Base-by-base conservation (phyloP, 768 basidiomycete species). In the Amanita rubescens region DNA sequence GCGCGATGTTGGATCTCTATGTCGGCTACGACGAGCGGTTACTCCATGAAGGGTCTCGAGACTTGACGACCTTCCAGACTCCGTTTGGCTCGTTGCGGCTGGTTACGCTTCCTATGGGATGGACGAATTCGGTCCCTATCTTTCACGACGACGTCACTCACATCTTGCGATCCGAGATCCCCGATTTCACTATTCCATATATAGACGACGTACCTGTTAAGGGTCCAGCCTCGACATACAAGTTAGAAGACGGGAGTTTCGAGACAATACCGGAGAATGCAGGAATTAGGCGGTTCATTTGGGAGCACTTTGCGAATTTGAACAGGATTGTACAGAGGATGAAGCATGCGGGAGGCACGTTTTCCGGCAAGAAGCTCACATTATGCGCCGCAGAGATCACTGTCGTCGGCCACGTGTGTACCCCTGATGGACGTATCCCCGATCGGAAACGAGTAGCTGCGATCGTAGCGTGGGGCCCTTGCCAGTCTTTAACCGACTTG, bases 391-490 rank as follows among this genome's bases (percentile, higher is more conserved):
- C 45, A 8, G 48, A 59, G 43, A 53, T 64, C 0, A 44, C 54
- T 0, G 62, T 75, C 1, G 48, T 77, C 0, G 71, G 74, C 0
- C 69, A 75, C 19, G 54, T 54, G 0, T 73, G 71, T 38, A 71
- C 68, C 0, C 67, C 61, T 24, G 60, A 72, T 20, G 72, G 75
- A 0, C 45, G 61, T 0, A 24, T 67, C 63, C 67, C 70, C 0
- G 65, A 71, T 10, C 48, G 63, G 0, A 19, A 39, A 0, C 55
- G 61, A 0, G 62, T 68, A 0, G 57, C 52, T 0, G 67, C 63
- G 2, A 68, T 75, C 19, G 2, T 32, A 0, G 60, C 67, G 12
- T 68, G 64, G 70, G 58, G 56, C 1, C 44, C 58, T 8, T 62
- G 62, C 45, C 46, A 51, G 15, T 54, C 57, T 11, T 15, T 63